Conservation (phyloP, 2,329 filamentous ascomycete species). For the Trichophyton benhamiae region DNA sequence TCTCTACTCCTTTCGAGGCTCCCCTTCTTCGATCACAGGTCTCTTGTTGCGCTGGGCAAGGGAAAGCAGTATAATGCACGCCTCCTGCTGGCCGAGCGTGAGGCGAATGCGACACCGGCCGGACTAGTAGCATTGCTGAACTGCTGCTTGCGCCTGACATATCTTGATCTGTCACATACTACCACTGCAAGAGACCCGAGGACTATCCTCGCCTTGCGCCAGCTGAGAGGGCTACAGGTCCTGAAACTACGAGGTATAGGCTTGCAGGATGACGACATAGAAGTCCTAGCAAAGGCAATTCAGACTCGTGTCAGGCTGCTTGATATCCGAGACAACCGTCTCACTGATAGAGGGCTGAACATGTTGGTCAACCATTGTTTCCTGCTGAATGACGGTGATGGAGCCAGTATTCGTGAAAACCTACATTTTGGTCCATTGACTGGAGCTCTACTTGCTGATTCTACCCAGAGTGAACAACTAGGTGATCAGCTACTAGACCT, state of each 20-base stretch:
- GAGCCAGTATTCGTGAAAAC: slow-evolving; percentile 17
- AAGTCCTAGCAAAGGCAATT: slow-evolving; percentile 41
- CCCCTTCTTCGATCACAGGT: slow-evolving; percentile 50
- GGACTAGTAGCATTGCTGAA: slow-evolving; percentile 42
- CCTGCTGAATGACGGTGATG: slow-evolving; percentile 14
- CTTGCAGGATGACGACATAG: slow-evolving; percentile 42
- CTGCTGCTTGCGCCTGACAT: slow-evolving; percentile 42
- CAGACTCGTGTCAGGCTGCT: slow-evolving; percentile 42
- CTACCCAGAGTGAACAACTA: slow-evolving; percentile 36
- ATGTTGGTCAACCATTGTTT: slow-evolving; percentile 43
- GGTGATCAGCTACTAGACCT: slow-evolving; percentile 41
- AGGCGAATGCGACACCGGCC: slow-evolving; percentile 46
- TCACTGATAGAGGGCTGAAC: slow-evolving; percentile 45
- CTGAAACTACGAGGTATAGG: slow-evolving; percentile 45
- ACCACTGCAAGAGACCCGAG: slow-evolving; percentile 36
- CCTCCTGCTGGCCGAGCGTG: slow-evolving; percentile 44
- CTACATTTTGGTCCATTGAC: slow-evolving; percentile 20
- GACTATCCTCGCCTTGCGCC: slow-evolving; percentile 38
- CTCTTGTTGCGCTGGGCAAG: slow-evolving; percentile 38
- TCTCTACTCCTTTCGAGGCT: slow-evolving; percentile 47
- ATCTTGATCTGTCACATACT: slow-evolving; percentile 47
- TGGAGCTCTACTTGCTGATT: slow-evolving; percentile 27
- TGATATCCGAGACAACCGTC: slow-evolving; percentile 45
- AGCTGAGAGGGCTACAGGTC: slow-evolving; percentile 42
- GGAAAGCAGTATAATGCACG: slow-evolving; percentile 35